A percentile compares a stretch with the other conserved stretches of the same genome.
Conservation (phyloP, 495 filamentous ascomycete genomes). For the Sabuloglossum arenarium region DNA sequence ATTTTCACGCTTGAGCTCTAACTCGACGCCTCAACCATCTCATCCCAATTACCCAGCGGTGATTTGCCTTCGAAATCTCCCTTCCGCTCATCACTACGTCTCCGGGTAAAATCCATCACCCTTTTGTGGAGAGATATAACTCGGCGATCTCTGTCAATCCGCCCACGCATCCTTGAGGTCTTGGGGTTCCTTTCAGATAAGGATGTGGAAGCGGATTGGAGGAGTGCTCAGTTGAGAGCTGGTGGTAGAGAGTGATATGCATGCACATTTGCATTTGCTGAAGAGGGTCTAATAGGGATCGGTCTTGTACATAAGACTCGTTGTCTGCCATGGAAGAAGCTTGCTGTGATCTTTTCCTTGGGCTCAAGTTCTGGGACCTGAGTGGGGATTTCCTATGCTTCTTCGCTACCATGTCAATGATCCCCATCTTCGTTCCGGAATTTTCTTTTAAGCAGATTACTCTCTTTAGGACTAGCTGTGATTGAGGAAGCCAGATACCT, state of each 20-base stretch:
- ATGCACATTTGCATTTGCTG: neutral
- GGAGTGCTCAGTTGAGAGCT: neutral
- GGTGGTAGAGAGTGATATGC: neutral
- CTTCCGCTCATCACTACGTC: neutral
- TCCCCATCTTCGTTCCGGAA: neutral
- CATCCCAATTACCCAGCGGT: neutral
- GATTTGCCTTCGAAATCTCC: neutral
- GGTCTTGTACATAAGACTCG: neutral
- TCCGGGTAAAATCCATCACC: neutral
- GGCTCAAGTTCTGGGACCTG: neutral
- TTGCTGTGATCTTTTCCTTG: neutral
- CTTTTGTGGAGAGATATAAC: neutral
- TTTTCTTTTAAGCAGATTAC: no score
- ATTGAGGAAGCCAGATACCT: no score
- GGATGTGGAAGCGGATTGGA: neutral
- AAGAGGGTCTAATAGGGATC: neutral
- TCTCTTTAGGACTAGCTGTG: no score
- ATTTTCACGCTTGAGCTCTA: neutral
- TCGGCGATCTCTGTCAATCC: no score
- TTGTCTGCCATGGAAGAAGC: neutral
- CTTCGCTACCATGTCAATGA: neutral
- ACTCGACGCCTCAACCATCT: neutral
- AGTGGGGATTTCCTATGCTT: neutral
- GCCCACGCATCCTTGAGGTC: no score
- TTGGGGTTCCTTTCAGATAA: neutral